Evolutionary conservation across 2,329 filamentous ascomycete species (phyloP).

Genomic region (Pestalotiopsis sp.): DNA sequence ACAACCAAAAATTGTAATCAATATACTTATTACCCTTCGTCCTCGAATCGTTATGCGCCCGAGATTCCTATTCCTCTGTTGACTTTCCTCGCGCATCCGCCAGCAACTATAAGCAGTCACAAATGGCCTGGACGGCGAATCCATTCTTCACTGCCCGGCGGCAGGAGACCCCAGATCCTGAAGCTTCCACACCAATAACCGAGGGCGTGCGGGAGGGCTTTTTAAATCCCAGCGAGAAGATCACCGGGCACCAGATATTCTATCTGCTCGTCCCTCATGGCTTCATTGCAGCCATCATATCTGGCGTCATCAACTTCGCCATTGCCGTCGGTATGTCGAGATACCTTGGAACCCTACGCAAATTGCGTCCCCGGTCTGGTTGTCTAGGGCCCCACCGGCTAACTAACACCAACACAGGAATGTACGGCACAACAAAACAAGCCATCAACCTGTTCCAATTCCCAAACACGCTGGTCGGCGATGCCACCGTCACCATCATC

Average conservation of each 20-base stretch:
- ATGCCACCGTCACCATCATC: constrained; percentile 53
- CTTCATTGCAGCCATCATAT: constrained; percentile 47
- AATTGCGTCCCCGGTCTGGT: constrained; percentile 10
- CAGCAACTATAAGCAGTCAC: background rate
- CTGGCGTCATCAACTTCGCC: constrained; percentile 54
- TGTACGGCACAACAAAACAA: constrained; percentile 26
- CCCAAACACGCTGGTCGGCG: constrained; percentile 53
- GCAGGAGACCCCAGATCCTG: background rate
- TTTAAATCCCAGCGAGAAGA: constrained; percentile 34
- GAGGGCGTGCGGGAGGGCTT: constrained; percentile 3
- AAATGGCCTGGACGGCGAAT: constrained; percentile 10
- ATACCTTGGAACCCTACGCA: too few species aligned
- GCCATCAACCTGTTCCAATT: constrained; percentile 50
- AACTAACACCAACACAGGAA: background rate
- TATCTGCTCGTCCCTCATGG: constrained; percentile 53
- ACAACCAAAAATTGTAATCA: background rate
- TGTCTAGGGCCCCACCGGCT: constrained; percentile 11
- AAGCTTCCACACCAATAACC: background rate
- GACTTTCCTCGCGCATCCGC: background rate
- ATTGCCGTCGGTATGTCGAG: constrained; percentile 48
- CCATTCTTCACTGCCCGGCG: constrained; percentile 1
- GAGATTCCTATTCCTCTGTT: background rate
- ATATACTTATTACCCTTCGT: background rate
- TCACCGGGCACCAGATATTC: constrained; percentile 47
- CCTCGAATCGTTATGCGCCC: background rate